These are phyloP conservation scores for Mycena haematopus DNA, from an alignment of 768 basidiomycete species.

Conservation along the genomic window DNA sequence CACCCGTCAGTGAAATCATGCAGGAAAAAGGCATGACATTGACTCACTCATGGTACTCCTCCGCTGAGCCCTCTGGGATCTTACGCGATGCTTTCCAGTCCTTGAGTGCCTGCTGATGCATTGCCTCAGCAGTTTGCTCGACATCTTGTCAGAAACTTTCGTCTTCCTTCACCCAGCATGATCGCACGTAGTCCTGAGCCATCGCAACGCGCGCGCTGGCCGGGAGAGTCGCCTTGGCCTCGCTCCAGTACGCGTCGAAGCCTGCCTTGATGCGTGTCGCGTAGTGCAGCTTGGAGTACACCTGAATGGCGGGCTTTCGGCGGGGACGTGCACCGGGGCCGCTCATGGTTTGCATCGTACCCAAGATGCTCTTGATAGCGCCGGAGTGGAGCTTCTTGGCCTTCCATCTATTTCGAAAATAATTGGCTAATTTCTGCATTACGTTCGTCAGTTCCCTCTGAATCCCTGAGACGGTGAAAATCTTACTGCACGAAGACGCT, in stretches of 20 bases:
- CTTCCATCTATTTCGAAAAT: not conserved
- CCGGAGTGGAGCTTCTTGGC: not conserved
- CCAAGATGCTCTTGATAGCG: not conserved
- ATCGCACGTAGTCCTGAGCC: not conserved
- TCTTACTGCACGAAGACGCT: not conserved
- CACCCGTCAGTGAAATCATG: not conserved
- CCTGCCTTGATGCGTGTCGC: slow-evolving; percentile 5
- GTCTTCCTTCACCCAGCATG: not conserved
- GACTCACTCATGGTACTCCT: slow-evolving; percentile 8
- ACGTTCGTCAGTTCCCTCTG: not conserved
- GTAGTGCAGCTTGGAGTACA: slow-evolving; percentile 17
- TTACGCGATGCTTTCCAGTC: not conserved
- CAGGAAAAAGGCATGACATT: too few species aligned
- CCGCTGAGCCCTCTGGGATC: not conserved
- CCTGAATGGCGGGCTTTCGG: not conserved
- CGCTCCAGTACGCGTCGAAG: slow-evolving; percentile 15
- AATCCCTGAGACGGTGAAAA: not conserved
- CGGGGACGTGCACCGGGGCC: slow-evolving; percentile 4
- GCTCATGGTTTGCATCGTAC: not conserved
- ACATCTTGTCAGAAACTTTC: not conserved
- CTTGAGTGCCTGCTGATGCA: not conserved
- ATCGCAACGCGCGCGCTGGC: not conserved
- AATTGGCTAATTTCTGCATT: not conserved
- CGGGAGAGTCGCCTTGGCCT: not conserved
- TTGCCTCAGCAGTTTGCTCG: not conserved